Base-by-base conservation (phyloP, 257 asterid species). In the Ehretia macrophylla region DNA sequence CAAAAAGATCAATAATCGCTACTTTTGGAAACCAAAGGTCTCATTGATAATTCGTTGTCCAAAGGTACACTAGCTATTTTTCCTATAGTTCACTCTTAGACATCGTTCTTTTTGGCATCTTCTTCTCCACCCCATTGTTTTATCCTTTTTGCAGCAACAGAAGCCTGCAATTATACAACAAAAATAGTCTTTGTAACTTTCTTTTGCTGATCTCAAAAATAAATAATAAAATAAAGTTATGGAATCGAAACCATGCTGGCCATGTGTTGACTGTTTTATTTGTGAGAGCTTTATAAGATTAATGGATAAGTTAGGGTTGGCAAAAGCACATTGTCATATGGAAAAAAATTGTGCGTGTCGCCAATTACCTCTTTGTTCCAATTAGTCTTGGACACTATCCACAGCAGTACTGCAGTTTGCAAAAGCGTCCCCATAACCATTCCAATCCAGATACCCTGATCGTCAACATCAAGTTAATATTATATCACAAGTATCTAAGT, bases 361-460 rank as follows among this genome's bases (percentile, higher is more conserved):
- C 8, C 4, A 16, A 8, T 9, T 73, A 81, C 95, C 88, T 85
- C 95, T 68, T 69, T 78, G 27, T 83, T 69, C 95, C 95, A 85
- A 50, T 83, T 85, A 8, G 88, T 83, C 48, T 32, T 70, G 59
- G 72, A 67, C 40, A 75, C 86, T 17, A 85, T 75, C 49, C 21
- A 75, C 55, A 83, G 56, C 65, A 85, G 77, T 45, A 62, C 53
- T 4, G 70, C 3, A 6, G 91, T 85, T 56, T 85, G 95, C 23
- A 73, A 18, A 2, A 68, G 13, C 13, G 86, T 79, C 55, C 93
- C 95, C 0, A 70, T 11, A 4, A 82, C 71, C 95, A 86, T 84
- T 62, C 95, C 95, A 6, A 59, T 62, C 95, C 95, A 86, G 22
- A 83, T 83, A 0, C 93, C 95, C 93, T 83, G 8, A 58, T n/a